phyloP scores from a whole-genome alignment of 1,139 yeast species.

The Sugiyamaella pinicola region DNA sequence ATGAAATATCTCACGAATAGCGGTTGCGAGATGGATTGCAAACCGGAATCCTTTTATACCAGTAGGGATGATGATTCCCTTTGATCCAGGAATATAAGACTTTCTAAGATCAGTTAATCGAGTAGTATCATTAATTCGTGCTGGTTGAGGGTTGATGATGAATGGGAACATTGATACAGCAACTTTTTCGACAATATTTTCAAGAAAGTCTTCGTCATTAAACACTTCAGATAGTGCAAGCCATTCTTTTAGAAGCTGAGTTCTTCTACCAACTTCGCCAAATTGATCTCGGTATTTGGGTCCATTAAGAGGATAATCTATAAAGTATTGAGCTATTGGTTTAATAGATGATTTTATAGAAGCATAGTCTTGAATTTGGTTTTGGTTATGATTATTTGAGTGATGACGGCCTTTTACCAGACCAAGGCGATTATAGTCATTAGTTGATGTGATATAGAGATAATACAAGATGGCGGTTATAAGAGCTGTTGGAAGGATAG shows the following conservation, averaged over 20 bases:
- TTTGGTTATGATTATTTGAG: no score
- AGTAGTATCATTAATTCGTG: background rate
- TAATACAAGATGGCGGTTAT: slow-evolving; percentile 4
- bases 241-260: slow-evolving; percentile 12
- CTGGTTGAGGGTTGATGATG: background rate
- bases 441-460: slow-evolving; percentile 1
- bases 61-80: slow-evolving; percentile 13
- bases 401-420: no score
- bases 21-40: slow-evolving; percentile 8
- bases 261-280: slow-evolving; percentile 13
- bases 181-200: slow-evolving; percentile 8
- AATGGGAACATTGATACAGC: slow-evolving; percentile 13
- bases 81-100: slow-evolving; percentile 14
- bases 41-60: background rate
- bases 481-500: slow-evolving; percentile 1
- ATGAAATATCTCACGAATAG: slow-evolving; percentile 10
- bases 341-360: background rate
- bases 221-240: background rate
- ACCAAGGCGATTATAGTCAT: slow-evolving; percentile 1
- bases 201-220: slow-evolving; percentile 3
- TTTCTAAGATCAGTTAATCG: slow-evolving; percentile 5
- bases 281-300: slow-evolving; percentile 16
- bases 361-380: no score
- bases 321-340: slow-evolving; percentile 12
- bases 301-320: slow-evolving; percentile 12